phyloP scores from a whole-genome alignment of 148 eudicot genomes.

The Spergularia bocconei region DNA sequence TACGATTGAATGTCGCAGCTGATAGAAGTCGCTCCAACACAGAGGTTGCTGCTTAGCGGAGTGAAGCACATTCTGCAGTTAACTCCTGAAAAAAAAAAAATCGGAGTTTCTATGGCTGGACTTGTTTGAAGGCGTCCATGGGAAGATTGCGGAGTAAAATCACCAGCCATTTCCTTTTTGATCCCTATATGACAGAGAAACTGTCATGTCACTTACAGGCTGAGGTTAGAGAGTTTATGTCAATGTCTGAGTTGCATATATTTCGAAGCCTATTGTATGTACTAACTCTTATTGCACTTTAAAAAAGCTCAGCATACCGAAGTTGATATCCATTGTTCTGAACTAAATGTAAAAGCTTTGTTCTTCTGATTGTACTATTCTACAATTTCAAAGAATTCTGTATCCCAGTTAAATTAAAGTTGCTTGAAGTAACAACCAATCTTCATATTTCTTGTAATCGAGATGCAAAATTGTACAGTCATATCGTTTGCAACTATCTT shows the following conservation, averaged over 20 bases:
- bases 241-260: background rate
- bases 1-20: conserved; percentile 60
- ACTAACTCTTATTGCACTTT: background rate
- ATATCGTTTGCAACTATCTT: background rate
- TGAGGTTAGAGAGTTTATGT: background rate
- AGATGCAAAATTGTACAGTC: background rate
- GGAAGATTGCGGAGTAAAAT: background rate
- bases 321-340: background rate
- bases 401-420: background rate
- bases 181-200: background rate
- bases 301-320: no score
- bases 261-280: conserved; percentile 7
- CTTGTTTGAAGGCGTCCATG: background rate
- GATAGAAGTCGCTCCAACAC: conserved; percentile 39
- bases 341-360: background rate
- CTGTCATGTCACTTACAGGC: background rate
- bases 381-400: background rate
- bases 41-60: conserved; percentile 28
- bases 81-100: conserved; percentile 13
- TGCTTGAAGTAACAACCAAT: no score
- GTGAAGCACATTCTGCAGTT: conserved; percentile 35
- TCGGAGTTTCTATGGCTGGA: background rate
- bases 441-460: background rate
- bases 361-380: background rate
- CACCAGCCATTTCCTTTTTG: background rate